Evolutionary conservation across 2,329 filamentous ascomycete species (phyloP), one percentile per base, ranked within the genome.

Genomic region (Talaromyces sp.): DNA sequence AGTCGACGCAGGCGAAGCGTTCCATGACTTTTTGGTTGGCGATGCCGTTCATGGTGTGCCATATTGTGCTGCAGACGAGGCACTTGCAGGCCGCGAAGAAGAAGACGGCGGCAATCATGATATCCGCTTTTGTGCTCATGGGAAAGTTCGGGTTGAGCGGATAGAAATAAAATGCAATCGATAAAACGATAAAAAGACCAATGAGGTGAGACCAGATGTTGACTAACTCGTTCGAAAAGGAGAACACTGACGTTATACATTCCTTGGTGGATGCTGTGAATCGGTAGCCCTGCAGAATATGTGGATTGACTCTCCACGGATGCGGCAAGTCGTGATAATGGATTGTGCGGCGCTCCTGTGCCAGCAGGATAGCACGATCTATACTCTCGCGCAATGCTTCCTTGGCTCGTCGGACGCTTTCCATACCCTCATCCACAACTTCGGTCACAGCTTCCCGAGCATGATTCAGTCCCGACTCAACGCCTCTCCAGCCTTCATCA

Each of bases 21-120:
- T 96, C 95, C 80, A 99, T 90, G 48, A 96, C 86, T 22, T 88
- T 87, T 72, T 96, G 89, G 70, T 96, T 91, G 19, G 94, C 93
- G 63, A 98, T 96, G 72, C 92, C 92, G 81, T 94, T 97, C 93
- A 99, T 98, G 31, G 95, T 97, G 81, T 99, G 95, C 95, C 95
- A 99, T 74, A 98, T 88, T 68, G 90, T 94, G 67, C 91, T 96
- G 87, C 95, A 99, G 74, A 94, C 88, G 63, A 99, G 86, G 73
- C 94, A 98, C 78, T 98, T 93, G 82, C 89, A 93, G 54, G 95
- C 95, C 57, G 94, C 95, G 74, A 96, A 91, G 82, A 99, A 97
- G 84, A 99, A 99, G 69, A 96, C 85, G 24, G 91, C 93, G 0
- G 94, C 93, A 68, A 99, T 93, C 73, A 95, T 86, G 66, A 98